These are phyloP conservation scores for Saccharomyces hybrid DNA, from an alignment of 1,139 yeast genomes.

Conservation along the genomic window DNA sequence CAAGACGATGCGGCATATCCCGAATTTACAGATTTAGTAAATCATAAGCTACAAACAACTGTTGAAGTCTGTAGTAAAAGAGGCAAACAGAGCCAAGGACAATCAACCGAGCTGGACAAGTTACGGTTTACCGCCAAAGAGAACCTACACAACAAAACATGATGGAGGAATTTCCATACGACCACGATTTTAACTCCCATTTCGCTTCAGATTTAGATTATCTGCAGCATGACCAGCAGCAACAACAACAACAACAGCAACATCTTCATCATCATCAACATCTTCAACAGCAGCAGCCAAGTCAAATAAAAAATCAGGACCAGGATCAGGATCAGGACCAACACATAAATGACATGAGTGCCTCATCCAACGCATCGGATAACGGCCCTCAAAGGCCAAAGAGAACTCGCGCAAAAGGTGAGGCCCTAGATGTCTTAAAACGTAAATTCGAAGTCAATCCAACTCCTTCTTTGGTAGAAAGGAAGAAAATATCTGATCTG, in stretches of 20 bases:
- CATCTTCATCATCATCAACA: background rate
- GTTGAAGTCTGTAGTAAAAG: background rate
- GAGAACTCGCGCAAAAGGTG: constrained; percentile 72
- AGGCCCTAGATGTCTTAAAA: constrained; percentile 61
- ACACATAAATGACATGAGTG: background rate
- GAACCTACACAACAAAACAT: background rate
- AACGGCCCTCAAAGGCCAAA: constrained; percentile 22
- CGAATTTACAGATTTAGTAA: background rate
- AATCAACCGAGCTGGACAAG: background rate
- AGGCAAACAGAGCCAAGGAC: constrained; percentile 4
- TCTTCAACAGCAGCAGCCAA: background rate
- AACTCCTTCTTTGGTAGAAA: constrained; percentile 57
- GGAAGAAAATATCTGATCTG: constrained; percentile 63
- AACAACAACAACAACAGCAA: background rate
- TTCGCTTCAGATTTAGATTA: constrained; percentile 8
- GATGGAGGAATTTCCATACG: constrained; percentile 9
- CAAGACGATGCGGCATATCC: background rate
- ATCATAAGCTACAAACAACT: background rate
- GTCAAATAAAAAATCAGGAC: background rate
- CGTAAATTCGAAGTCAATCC: constrained; percentile 67
- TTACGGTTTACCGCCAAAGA: background rate
- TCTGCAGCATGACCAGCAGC: background rate
- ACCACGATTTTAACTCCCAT: constrained; percentile 10
- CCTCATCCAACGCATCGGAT: background rate
- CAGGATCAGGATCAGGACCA: background rate